A percentile compares a stretch with the other conserved stretches of the same genome.
phyloP scores from a whole-genome alignment of 1,139 yeast genomes.

The Lodderomyces margitis region DNA sequence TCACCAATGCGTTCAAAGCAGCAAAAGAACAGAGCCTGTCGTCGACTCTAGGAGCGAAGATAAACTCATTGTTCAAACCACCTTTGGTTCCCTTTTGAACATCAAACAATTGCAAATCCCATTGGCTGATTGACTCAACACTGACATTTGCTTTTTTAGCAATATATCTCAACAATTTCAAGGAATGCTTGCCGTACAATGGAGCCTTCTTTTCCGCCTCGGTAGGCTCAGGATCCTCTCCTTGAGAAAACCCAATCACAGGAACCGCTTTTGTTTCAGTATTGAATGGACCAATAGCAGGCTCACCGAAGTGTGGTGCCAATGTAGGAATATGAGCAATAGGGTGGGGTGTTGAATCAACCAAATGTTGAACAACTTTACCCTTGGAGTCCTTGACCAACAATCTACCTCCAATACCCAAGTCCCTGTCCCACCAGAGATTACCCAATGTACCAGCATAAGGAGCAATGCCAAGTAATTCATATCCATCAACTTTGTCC shows the following conservation, averaged over 20 bases:
- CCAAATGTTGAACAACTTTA: conserved; percentile 24
- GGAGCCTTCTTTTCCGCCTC: conserved; percentile 36
- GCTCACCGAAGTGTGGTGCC: conserved; percentile 41
- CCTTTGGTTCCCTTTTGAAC: conserved; percentile 42
- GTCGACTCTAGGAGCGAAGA: conserved; percentile 45
- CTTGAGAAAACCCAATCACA: conserved; percentile 32
- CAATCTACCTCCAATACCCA: conserved; percentile 47
- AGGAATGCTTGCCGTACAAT: conserved; percentile 37
- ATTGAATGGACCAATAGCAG: conserved; percentile 34
- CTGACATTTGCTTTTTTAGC: conserved; percentile 28
- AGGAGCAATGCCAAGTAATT: conserved; percentile 43
- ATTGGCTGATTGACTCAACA: conserved; percentile 27
- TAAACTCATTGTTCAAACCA: conserved; percentile 39
- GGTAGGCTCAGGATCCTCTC: conserved; percentile 23
- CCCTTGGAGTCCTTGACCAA: conserved; percentile 26
- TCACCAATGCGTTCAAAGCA: conserved; percentile 37
- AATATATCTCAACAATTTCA: conserved; percentile 34
- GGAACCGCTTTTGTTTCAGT: conserved; percentile 44
- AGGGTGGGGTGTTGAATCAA: conserved; percentile 38
- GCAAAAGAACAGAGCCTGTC: conserved; percentile 46
- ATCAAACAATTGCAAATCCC: conserved; percentile 44
- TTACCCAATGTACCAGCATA: conserved; percentile 39
- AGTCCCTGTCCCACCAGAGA: conserved; percentile 45
- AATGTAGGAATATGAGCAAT: conserved; percentile 43
- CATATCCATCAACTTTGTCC: conserved; percentile 36